Base-by-base conservation (phyloP, 208 protist genomes). In the Borovskyia barvae region DNA sequence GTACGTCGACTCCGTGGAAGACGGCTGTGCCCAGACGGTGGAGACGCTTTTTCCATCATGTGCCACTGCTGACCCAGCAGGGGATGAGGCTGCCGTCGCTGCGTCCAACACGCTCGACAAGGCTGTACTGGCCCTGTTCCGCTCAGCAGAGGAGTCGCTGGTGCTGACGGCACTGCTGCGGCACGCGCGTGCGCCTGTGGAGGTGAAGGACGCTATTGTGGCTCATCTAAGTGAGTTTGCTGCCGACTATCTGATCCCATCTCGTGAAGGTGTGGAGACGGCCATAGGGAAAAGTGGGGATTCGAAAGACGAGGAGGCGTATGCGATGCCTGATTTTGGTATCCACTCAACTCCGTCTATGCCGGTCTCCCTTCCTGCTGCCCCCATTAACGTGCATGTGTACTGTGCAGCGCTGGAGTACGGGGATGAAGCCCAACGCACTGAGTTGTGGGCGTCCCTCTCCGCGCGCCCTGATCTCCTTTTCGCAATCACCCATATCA, bases 181-280 rank as follows among this genome's bases (percentile, higher is more conserved):
- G n/a, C 77, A 91, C 47, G 56, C 69, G 7, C 48, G 82, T 19
- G 79, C 88, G 14, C 76, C 84, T 37, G 19, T 46, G 2, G 43
- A 54, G 15, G 52, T 96, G 32, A 88, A 90, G 75, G 90, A 93
- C 57, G 85, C 78, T 17, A 79, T 96, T 42, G 77, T 63, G 28
- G 85, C 77, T 6, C 80, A 92, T 47, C 72, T 93, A 12, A 75
- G 66, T 51, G 86, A 90, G 63, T 85, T 78, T 52, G 80, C 65
- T 1, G 67, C 0, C 9, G 82, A 89, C 25, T 95, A 93, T 40
- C 64, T 95, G 35, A 35, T 64, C 15, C 52, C 78, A 2, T 26
- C 8, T 2, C 5, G 12, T 2, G 9, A 15, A 6, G 41, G 29
- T 22, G n/a, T n/a, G n/a, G n/a, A n/a, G n/a, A n/a, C n/a, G n/a